Evolutionary conservation across 306 rosid genomes (phyloP), one percentile per base, ranked within the genome.

Genomic region (Quercus suber): DNA sequence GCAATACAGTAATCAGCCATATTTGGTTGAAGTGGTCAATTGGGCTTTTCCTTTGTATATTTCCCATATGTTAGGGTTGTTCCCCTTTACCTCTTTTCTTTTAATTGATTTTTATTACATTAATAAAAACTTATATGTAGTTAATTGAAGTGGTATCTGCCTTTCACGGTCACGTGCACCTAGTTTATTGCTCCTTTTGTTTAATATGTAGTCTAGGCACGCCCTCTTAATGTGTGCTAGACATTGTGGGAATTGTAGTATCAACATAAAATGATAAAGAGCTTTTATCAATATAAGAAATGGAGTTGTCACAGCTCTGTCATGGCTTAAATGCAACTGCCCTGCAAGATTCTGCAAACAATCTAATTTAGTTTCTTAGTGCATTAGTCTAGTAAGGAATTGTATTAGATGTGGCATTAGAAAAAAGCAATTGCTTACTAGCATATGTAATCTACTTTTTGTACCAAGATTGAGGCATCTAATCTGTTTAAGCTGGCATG

Each of bases 91-190:
- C 11, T 37, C 45, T 2, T 37, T 37, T 37, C 45, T 37, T 37
- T 37, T 7, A 37, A 37, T 37, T 11, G 11, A 8, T 37, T 37
- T 37, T 37, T 7, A 37, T 37, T 37, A 37, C 45, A 2, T 8
- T 0, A 0, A 37, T 37, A 37, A 37, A 37, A 37, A 8, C 45
- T 8, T 37, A 37, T 37, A 7, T 37, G 59, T 60, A 21, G 9
- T 35, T 60, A 64, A 61, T 81, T 53, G 57, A 81, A 73, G 51
- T 20, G 78, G 58, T 37, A 33, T 81, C 45, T 65, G 51, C 49
- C 51, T 18, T 30, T 45, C 52, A 59, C 55, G 57, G 33, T 30
- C 19, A 30, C 57, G 58, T 58, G 56, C 6, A 18, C 58, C 25
- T 37, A 37, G 53, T 45, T 75, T 33, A 80, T 55, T 37, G 45